Evolutionary conservation across 2,329 filamentous ascomycete genomes (phyloP).

Genomic region (Aspergillus quadricinctus): DNA sequence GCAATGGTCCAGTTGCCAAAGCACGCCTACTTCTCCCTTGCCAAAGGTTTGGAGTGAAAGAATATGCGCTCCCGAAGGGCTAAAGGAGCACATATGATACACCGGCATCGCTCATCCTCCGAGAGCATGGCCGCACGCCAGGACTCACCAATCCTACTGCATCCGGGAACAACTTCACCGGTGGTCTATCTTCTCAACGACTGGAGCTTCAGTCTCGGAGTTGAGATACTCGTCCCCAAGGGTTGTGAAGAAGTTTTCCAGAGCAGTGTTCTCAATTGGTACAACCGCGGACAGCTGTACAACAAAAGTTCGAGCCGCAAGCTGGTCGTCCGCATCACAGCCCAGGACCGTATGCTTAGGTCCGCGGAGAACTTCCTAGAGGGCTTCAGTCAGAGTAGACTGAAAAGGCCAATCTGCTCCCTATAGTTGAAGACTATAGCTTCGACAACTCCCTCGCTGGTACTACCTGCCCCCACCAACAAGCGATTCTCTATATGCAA

Average conservation of each 20-base stretch:
- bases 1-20: too few relatives aligned
- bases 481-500: too few relatives aligned
- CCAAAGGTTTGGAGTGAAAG: too few relatives aligned
- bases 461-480: too few relatives aligned
- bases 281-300: slow-evolving; percentile 67
- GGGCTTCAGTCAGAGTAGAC: slow-evolving; percentile 24
- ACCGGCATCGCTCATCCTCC: too few relatives aligned
- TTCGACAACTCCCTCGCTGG: neutral
- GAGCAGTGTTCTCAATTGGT: slow-evolving; percentile 65
- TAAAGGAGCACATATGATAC: too few relatives aligned
- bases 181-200: slow-evolving; percentile 59
- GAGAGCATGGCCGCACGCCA: too few relatives aligned
- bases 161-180: slow-evolving; percentile 20
- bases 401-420: slow-evolving; percentile 65
- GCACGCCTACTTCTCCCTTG: too few relatives aligned
- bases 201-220: slow-evolving; percentile 64
- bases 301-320: slow-evolving; percentile 60
- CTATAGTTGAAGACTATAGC: slow-evolving; percentile 64
- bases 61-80: too few relatives aligned
- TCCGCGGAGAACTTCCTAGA: slow-evolving; percentile 69
- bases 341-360: slow-evolving; percentile 73
- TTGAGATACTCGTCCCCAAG: slow-evolving; percentile 68
- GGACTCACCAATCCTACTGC: too few relatives aligned
- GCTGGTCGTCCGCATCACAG: slow-evolving; percentile 70
- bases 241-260: slow-evolving; percentile 66